Base-by-base conservation (phyloP, 192 early-diverging fungal species). In the Dimargaris cristalligena region DNA sequence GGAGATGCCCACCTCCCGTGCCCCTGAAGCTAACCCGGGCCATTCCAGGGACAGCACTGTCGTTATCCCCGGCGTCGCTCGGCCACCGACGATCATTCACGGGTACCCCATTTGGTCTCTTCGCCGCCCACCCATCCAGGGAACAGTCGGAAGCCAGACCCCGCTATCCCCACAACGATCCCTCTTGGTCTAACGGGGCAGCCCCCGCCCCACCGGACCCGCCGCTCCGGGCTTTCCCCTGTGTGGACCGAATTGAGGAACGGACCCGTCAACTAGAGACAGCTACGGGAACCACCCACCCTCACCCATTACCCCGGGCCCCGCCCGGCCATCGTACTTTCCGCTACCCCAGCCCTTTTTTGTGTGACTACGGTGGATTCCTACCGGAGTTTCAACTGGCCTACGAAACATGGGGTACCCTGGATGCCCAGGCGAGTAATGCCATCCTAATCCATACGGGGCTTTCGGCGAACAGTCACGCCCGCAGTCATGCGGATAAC, bases 401-500 rank as follows among this genome's bases (percentile, higher is more conserved):
- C 1, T 98, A 95, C 66, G 93, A 98, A 64, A 86, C 93, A 25
- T 98, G 93, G 93, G 95, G 95, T n/a, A 72, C 64, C 45, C 71
- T 95, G 35, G 94, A 97, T 69, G 75, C 67, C 20, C 74, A 76
- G 35, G 80, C 74, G 50, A 74, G 74, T 64, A 98, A 98, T 67
- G 91, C 74, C 1, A 93, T 98, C 56, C 70, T 98, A 57, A 74
- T 98, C 34, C 90, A 92, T 69, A 96, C 92, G n/a, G 94, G 93
- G 52, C 74, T 98, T 13, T 90, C 87, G 20, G 95, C 81, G 33
- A 86, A 82, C 60, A 86, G 83, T 25, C 94, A 97, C 60, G 94
- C 94, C 44, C 91, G 84, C 65, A 90, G 85, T 57, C 90, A 94
- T 60, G 72, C 65, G 14, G 70, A 75, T 20, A 94, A 97, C 74